Conservation (phyloP, 1,284 basidiomycete species). For the Vanrija sp. region DNA sequence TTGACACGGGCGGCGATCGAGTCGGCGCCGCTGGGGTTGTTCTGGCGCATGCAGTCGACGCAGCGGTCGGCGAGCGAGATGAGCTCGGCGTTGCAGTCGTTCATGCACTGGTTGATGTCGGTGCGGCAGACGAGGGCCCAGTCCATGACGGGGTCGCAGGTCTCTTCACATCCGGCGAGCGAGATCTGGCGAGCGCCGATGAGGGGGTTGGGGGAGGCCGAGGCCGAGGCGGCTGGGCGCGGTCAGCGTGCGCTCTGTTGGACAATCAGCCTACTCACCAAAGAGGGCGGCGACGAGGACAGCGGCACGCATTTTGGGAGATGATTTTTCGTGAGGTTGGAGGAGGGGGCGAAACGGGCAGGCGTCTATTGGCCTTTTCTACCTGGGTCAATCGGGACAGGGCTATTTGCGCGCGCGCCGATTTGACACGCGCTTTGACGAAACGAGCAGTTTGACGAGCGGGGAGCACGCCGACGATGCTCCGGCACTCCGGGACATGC, state of each 20-base stretch:
- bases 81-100: slow-evolving; percentile 16
- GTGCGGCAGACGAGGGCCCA: slow-evolving; percentile 16
- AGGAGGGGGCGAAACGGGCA: not conserved
- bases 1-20: slow-evolving; percentile 7
- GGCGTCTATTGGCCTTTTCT: no score
- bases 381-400: no score
- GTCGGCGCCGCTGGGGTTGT: slow-evolving; percentile 7
- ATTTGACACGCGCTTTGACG: no score
- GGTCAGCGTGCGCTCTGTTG: not conserved
- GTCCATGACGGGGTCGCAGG: slow-evolving; percentile 16
- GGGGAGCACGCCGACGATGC: no score
- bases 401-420: no score
- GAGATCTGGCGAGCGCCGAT: slow-evolving; percentile 5
- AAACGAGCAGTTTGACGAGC: no score
- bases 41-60: slow-evolving; percentile 9
- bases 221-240: slow-evolving; percentile 6
- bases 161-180: slow-evolving; percentile 12
- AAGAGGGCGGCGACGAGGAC: slow-evolving; percentile 8
- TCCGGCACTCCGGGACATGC: no score
- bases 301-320: slow-evolving; percentile 6
- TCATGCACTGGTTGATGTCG: slow-evolving; percentile 14
- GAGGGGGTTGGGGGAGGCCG: not conserved
- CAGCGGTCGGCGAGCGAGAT: slow-evolving; percentile 7
- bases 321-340: not conserved
- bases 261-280: slow-evolving; percentile 1